Evolutionary conservation across 1,284 basidiomycete species (phyloP).

Genomic region (Marasmius fiardii): DNA sequence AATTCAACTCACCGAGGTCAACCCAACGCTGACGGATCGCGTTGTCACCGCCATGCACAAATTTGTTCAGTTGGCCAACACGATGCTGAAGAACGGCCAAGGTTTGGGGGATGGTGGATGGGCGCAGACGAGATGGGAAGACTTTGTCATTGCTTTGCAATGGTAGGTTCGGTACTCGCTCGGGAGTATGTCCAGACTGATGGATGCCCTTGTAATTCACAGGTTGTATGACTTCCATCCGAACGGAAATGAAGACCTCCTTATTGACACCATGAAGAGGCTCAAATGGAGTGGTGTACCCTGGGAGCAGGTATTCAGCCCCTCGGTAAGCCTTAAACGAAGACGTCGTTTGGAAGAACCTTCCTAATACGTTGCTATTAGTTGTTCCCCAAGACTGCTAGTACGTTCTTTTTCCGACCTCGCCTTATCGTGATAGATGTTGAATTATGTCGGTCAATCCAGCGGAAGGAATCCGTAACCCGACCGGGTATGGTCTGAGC

Average conservation of each 20-base stretch:
- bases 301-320: constrained; percentile 39
- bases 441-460: constrained; percentile 20
- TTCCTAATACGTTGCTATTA: not conserved
- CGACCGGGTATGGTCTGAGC: constrained; percentile 22
- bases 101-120: constrained; percentile 43
- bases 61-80: constrained; percentile 49
- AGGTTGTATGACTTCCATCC: constrained; percentile 55
- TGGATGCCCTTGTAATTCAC: too few relatives aligned
- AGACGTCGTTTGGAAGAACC: not conserved
- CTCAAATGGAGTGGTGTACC: constrained; percentile 53
- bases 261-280: constrained; percentile 54
- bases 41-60: constrained; percentile 47
- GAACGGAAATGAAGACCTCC: constrained; percentile 43
- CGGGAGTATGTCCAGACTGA: too few relatives aligned
- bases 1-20: constrained; percentile 50
- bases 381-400: constrained; percentile 14
- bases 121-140: constrained; percentile 53
- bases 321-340: constrained; percentile 22
- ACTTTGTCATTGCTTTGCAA: constrained; percentile 50
- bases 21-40: constrained; percentile 37
- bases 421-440: not conserved
- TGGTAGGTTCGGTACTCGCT: constrained; percentile 31
- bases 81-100: constrained; percentile 47
- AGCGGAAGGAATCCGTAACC: constrained; percentile 24
- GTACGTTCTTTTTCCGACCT: constrained; percentile 2